Conservation (phyloP, 345 rosid genomes). For the Citrus medica region DNA sequence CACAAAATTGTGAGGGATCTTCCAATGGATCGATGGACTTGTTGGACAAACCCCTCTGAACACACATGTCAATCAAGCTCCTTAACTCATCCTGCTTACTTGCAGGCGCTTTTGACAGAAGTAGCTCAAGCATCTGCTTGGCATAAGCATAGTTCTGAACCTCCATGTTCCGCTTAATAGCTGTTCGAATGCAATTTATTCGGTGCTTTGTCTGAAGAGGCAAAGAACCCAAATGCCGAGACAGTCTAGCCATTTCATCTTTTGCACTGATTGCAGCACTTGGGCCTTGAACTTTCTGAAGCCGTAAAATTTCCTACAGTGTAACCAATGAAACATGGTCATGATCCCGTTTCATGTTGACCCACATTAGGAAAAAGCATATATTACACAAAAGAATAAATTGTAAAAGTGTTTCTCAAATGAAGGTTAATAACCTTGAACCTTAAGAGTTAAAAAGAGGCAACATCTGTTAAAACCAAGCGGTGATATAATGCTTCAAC, state of each 20-base stretch:
- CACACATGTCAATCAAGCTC: constrained; percentile 86
- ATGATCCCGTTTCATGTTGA: not conserved
- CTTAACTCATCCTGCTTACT: constrained; percentile 88
- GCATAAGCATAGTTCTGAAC: constrained; percentile 91
- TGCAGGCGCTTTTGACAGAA: constrained; percentile 84
- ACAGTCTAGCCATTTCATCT: constrained; percentile 95
- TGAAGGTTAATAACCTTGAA: not conserved
- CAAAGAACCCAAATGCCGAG: constrained; percentile 86
- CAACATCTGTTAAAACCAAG: not conserved
- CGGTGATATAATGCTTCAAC: not conserved
- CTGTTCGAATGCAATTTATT: constrained; percentile 91
- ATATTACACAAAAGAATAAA: not conserved
- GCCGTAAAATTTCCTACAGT: constrained; percentile 78
- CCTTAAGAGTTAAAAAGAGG: not conserved
- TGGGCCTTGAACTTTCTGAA: constrained; percentile 88
- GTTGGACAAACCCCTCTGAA: constrained; percentile 79
- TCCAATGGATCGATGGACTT: constrained; percentile 94
- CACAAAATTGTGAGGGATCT: constrained; percentile 95
- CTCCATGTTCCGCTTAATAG: constrained; percentile 95
- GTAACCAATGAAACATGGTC: constrained; percentile 9
- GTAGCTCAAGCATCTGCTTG: constrained; percentile 96
- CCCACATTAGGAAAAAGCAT: not conserved
- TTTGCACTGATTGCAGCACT: constrained; percentile 92
- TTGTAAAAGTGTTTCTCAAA: not conserved
- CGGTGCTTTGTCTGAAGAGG: constrained; percentile 93